Percentiles rank a stretch among this genome's conserved stretches.
phyloP scores from a whole-genome alignment of 192 early-diverging fungal species.

The Pilobolus umbonatus region DNA sequence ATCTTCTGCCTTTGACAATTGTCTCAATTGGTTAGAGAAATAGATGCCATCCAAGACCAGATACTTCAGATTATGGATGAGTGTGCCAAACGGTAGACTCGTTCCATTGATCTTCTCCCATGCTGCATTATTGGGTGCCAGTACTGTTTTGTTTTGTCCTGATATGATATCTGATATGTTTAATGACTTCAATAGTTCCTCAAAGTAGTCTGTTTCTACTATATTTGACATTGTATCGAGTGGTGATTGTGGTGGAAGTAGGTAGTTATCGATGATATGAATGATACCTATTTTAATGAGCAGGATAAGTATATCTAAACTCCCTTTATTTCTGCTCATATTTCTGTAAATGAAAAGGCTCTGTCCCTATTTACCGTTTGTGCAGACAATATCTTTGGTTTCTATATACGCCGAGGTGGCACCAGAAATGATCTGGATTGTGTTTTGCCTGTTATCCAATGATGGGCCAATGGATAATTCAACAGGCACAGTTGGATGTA shows the following conservation, averaged over 20 bases:
- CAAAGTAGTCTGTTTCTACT: slow-evolving; percentile 4
- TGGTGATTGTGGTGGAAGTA: slow-evolving; percentile 6
- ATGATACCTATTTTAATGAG: slow-evolving; percentile 6
- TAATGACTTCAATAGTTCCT: slow-evolving; percentile 3
- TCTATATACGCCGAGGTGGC: not conserved
- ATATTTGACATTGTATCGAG: slow-evolving; percentile 5
- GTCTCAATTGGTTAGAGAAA: too few species aligned
- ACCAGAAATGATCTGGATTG: slow-evolving; percentile 2
- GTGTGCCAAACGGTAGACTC: slow-evolving; percentile 6
- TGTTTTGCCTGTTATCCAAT: not conserved
- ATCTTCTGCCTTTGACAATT: too few species aligned
- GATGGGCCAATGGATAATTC: not conserved
- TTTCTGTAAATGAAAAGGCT: not conserved
- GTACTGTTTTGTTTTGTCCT: slow-evolving; percentile 8
- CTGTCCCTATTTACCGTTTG: slow-evolving; percentile 9
- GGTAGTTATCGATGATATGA: slow-evolving; percentile 5
- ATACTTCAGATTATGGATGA: slow-evolving; percentile 16
- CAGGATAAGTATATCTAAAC: not conserved
- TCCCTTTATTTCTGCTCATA: too few species aligned
- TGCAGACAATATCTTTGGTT: slow-evolving; percentile 3
- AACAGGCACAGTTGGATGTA: too few species aligned
- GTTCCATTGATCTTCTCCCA: slow-evolving; percentile 3
- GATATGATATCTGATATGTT: slow-evolving; percentile 10
- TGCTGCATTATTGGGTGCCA: slow-evolving; percentile 9
- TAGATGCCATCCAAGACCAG: slow-evolving; percentile 4